Evolutionary conservation across 108 stramenopile species (phyloP).

Genomic region (Craspedostauros australis): DNA sequence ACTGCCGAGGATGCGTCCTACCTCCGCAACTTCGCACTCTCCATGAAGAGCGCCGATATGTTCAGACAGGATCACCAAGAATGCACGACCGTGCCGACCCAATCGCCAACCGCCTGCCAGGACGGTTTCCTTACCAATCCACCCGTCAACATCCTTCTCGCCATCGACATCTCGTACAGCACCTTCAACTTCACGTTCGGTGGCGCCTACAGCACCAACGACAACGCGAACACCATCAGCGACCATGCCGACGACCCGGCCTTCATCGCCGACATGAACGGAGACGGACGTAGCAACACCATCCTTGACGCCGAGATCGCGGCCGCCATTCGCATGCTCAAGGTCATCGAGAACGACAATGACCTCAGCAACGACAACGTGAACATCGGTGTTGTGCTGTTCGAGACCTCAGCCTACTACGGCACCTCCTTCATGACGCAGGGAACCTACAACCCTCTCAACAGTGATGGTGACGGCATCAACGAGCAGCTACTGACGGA

Average conservation of each 20-base stretch:
- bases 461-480: not conserved
- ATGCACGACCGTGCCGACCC: not conserved
- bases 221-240: constrained; percentile 8
- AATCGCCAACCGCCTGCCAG: constrained; percentile 7
- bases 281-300: constrained; percentile 14
- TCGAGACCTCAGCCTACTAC: constrained; percentile 12
- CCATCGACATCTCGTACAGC: constrained; percentile 21
- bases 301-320: constrained; percentile 28
- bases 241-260: no score
- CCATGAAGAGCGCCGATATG: not conserved
- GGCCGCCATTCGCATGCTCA: constrained; percentile 7
- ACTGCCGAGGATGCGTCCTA: not conserved
- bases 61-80: not conserved
- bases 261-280: constrained; percentile 21
- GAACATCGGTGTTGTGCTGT: constrained; percentile 19
- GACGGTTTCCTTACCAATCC: constrained; percentile 6
- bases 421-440: no score
- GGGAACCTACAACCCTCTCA: constrained; percentile 2
- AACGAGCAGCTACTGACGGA: constrained; percentile 1
- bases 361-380: constrained; percentile 15
- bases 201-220: constrained; percentile 5
- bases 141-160: constrained; percentile 16
- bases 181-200: constrained; percentile 9
- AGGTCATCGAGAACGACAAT: constrained; percentile 3
- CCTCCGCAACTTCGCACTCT: not conserved